Conservation (phyloP, 1,139 yeast species). For the Meyerozyma athensensis region DNA sequence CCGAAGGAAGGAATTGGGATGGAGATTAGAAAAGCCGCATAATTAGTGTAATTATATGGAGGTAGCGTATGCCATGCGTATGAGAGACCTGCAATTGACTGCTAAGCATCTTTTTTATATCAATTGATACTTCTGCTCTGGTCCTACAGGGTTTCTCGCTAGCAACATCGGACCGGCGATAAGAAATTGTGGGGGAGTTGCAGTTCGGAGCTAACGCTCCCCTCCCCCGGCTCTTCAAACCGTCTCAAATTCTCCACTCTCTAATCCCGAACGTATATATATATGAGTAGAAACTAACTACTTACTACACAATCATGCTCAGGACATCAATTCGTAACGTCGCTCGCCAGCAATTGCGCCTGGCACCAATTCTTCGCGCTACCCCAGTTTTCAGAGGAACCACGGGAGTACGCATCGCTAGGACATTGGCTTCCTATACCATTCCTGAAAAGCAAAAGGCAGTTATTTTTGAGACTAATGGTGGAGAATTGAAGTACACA, state of each 20-base stretch:
- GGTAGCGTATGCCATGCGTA: too few relatives aligned
- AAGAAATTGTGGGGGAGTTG: background rate
- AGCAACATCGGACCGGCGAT: too few relatives aligned
- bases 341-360: background rate
- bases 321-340: slow-evolving; percentile 1
- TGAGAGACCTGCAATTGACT: too few relatives aligned
- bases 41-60: too few relatives aligned
- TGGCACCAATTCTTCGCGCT: background rate
- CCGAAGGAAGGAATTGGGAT: too few relatives aligned
- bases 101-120: too few relatives aligned
- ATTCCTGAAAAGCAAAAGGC: slow-evolving; percentile 45
- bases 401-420: background rate
- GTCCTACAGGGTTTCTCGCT: too few relatives aligned
- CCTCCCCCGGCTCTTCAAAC: background rate
- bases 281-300: background rate
- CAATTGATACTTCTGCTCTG: too few relatives aligned
- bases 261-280: background rate
- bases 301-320: slow-evolving; percentile 1
- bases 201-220: background rate
- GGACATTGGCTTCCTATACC: slow-evolving; percentile 3
- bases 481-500: slow-evolving; percentile 48
- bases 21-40: too few relatives aligned
- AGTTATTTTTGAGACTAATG: slow-evolving; percentile 41
- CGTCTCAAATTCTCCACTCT: background rate
- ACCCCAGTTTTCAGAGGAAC: background rate